Conservation (phyloP, 768 basidiomycete species). For the Kwoniella europaea region DNA sequence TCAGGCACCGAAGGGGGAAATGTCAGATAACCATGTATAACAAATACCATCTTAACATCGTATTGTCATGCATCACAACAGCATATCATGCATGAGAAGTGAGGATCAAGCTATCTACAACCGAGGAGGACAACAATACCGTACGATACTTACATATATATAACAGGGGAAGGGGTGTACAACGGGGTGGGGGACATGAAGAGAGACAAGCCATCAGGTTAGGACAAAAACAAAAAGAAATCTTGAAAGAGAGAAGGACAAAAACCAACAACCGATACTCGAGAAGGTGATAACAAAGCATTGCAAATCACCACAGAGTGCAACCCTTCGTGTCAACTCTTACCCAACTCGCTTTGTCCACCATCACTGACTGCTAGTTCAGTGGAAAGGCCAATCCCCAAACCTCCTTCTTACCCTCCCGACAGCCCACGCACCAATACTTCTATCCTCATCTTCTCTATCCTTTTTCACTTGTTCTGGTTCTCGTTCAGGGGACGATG, state of each 20-base stretch:
- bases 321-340: no score
- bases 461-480: not conserved
- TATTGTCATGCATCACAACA: conserved; percentile 1
- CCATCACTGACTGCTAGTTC: no score
- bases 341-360: no score
- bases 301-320: no score
- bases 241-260: no score
- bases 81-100: not conserved
- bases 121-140: conserved; percentile 2
- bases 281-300: no score
- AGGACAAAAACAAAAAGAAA: no score
- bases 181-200: not conserved
- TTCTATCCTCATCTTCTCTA: conserved; percentile 4
- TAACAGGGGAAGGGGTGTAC: not conserved
- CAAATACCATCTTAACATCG: not conserved
- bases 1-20: conserved; percentile 23
- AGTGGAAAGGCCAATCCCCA: conserved; percentile 21
- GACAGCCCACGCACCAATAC: conserved; percentile 19
- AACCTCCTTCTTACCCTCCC: conserved; percentile 6
- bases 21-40: conserved; percentile 18
- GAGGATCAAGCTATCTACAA: conserved; percentile 1
- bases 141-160: not conserved
- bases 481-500: not conserved
- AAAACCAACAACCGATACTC: no score
- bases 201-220: no score